phyloP scores from a whole-genome alignment of 31 red algal species.

The Porphyra umbilicalis region DNA sequence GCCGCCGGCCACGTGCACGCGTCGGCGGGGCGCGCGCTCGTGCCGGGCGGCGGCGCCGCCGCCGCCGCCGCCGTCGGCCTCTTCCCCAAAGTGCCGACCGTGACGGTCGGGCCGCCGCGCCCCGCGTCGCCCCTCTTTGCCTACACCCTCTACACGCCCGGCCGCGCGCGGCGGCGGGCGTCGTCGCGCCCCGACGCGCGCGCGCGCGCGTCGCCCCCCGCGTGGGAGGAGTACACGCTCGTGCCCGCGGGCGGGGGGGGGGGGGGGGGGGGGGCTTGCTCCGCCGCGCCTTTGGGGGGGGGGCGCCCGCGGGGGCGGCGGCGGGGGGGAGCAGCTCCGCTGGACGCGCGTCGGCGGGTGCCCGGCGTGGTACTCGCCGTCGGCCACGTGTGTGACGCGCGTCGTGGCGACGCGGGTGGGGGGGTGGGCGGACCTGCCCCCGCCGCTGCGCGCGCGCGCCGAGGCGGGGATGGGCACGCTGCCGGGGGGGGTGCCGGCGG shows the following conservation, averaged over 20 bases:
- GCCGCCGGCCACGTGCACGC: not conserved
- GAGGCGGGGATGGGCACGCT: not conserved
- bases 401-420: not conserved
- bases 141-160: not conserved
- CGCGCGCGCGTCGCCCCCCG: not conserved
- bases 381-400: not conserved
- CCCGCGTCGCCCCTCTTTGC: not conserved
- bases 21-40: not conserved
- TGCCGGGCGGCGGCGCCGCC: not conserved
- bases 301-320: not conserved
- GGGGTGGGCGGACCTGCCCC: not conserved
- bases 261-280: not conserved
- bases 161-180: not conserved
- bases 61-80: not conserved
- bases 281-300: not conserved
- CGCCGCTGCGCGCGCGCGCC: not conserved
- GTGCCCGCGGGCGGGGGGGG: not conserved
- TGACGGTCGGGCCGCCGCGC: not conserved
- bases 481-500: not conserved
- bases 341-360: not conserved
- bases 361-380: not conserved
- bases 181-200: not conserved
- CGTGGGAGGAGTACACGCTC: not conserved
- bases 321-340: not conserved
- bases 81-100: not conserved